phyloP scores from a whole-genome alignment of 495 filamentous ascomycete genomes.

The Aspergillus biplanus region DNA sequence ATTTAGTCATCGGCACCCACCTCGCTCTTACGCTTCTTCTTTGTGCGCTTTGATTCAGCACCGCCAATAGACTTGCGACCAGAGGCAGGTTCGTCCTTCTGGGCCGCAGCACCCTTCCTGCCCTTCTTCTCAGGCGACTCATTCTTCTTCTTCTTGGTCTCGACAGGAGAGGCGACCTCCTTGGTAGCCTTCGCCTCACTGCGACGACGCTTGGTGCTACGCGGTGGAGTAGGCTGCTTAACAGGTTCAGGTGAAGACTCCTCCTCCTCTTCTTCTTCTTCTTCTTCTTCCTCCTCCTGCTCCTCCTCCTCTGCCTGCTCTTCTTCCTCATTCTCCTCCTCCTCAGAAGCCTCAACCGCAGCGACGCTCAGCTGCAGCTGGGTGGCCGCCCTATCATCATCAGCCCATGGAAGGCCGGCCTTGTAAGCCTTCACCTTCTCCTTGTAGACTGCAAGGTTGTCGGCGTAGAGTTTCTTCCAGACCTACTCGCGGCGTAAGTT shows the following conservation, averaged over 20 bases:
- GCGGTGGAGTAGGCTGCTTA: slow-evolving; percentile 59
- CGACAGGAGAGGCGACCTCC: slow-evolving; percentile 42
- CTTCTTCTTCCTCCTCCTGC: slow-evolving; percentile 37
- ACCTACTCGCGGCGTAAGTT: slow-evolving; percentile 42
- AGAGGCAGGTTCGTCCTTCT: slow-evolving; percentile 50
- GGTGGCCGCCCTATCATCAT: slow-evolving; percentile 64
- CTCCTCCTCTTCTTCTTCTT: slow-evolving; percentile 41
- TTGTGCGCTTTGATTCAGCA: slow-evolving; percentile 50
- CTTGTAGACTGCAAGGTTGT: slow-evolving; percentile 77
- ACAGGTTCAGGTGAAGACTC: slow-evolving; percentile 57
- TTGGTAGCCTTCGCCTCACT: slow-evolving; percentile 51
- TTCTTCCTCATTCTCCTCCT: slow-evolving; percentile 42
- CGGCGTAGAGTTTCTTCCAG: slow-evolving; percentile 75
- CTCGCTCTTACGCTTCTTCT: slow-evolving; percentile 73
- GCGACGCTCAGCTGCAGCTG: slow-evolving; percentile 59
- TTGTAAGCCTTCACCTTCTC: slow-evolving; percentile 75
- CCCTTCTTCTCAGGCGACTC: slow-evolving; percentile 48
- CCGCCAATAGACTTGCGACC: slow-evolving; percentile 56
- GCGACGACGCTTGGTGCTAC: slow-evolving; percentile 51
- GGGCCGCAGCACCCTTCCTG: slow-evolving; percentile 39
- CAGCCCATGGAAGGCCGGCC: slow-evolving; percentile 42
- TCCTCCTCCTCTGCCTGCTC: slow-evolving; percentile 50
- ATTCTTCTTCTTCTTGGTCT: slow-evolving; percentile 27
- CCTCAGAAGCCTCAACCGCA: slow-evolving; percentile 54
- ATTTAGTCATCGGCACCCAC: slow-evolving; percentile 35